Evolutionary conservation across 2,329 filamentous ascomycete species (phyloP), one percentile per base, ranked within the genome.

Genomic region (Scleromitrula shiraiana): DNA sequence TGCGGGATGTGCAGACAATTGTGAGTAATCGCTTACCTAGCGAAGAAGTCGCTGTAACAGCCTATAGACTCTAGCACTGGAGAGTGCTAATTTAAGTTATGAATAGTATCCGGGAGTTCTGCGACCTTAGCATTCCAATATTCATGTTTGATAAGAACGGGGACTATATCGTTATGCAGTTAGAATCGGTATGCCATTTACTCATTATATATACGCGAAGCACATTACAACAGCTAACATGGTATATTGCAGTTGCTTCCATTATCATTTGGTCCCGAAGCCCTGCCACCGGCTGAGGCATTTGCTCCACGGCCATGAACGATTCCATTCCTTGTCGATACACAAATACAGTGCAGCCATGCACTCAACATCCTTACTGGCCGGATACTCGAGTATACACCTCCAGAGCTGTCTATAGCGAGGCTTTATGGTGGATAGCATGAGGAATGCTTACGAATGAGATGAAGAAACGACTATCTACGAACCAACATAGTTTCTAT

Each of bases 1-100:
- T 98, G 93, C 64, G 93, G 93, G 47, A 96, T 95, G 89, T 97
- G 91, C 66, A 76, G 91, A 59, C 91, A 96, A 65, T 95, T 91
- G 84, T 88, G 64, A 70, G 79, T 23, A 2, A 4, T 47, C n/a
- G 4, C 30, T 2, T 8, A 26, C 5, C 2, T 7, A 27, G n/a
- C 9, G 7, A n/a, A 29, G 23, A 20, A 44, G 22, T 8, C 10
- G 15, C 15, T 14, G n/a, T n/a, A n/a, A n/a, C n/a, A n/a, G n/a
- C n/a, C n/a, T n/a, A n/a, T n/a, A n/a, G n/a, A n/a, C n/a, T n/a
- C n/a, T n/a, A n/a, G n/a, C n/a, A n/a, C n/a, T n/a, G n/a, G n/a
- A n/a, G n/a, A n/a, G 6, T 4, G n/a, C 19, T 44, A 17, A 26
- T 40, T 26, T 41, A 23, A 10, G n/a, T n/a, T 10, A 24, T 14